These are phyloP conservation scores for Papiliotrema fonsecae DNA, from an alignment of 1,284 basidiomycete genomes.

Conservation along the genomic window DNA sequence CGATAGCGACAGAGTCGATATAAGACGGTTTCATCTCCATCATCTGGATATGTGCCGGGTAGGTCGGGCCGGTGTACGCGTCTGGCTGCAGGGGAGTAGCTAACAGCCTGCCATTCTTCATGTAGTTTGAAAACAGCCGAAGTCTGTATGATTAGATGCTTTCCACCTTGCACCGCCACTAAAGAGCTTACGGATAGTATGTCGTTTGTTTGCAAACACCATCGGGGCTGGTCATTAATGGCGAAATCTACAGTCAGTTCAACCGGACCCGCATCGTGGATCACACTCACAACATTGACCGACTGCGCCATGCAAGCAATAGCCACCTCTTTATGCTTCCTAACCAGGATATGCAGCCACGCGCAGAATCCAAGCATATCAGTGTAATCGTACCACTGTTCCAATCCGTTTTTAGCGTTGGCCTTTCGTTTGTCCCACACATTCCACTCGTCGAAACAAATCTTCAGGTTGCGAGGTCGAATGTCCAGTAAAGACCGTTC, in stretches of 20 bases:
- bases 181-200: conserved; percentile 33
- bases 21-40: conserved; percentile 28
- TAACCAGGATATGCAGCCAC: conserved; percentile 62
- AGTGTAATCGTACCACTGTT: conserved; percentile 59
- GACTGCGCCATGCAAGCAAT: conserved; percentile 64
- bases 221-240: conserved; percentile 32
- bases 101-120: conserved; percentile 37
- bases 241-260: conserved; percentile 28
- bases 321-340: conserved; percentile 58
- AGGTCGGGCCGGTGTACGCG: conserved; percentile 35
- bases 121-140: conserved; percentile 32
- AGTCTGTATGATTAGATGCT: conserved; percentile 9
- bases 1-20: conserved; percentile 34
- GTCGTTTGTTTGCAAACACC: conserved; percentile 35
- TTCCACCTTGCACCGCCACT: background rate
- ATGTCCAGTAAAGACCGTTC: conserved; percentile 22
- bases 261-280: background rate
- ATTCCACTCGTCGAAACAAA: conserved; percentile 53
- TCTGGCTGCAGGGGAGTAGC: conserved; percentile 24
- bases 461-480: conserved; percentile 39
- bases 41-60: conserved; percentile 36
- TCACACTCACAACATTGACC: conserved; percentile 41
- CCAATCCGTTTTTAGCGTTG: conserved; percentile 52
- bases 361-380: conserved; percentile 59
- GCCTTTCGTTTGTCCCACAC: conserved; percentile 49